phyloP scores from a whole-genome alignment of 106 monocot genomes.

The Dendrobium chrysotoxum region DNA sequence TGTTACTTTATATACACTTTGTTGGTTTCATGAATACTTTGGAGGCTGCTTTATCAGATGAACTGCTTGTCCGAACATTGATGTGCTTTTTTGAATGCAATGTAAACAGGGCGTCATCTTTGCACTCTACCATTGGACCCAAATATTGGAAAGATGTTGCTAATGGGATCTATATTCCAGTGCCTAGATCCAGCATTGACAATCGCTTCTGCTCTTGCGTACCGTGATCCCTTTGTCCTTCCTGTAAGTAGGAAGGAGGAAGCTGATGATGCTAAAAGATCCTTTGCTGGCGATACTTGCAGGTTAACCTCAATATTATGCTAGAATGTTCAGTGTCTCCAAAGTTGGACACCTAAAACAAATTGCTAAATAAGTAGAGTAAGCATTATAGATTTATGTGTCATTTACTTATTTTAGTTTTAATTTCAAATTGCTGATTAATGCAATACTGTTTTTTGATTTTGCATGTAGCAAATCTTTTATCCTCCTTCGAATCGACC shows the following conservation, averaged over 20 bases:
- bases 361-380: background rate
- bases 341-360: background rate
- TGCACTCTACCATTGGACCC: slow-evolving; percentile 86
- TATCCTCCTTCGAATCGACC: background rate
- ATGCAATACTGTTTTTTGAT: background rate
- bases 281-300: slow-evolving; percentile 88
- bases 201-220: slow-evolving; percentile 94
- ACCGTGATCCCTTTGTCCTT: slow-evolving; percentile 93
- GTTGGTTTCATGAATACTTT: background rate
- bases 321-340: background rate
- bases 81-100: background rate
- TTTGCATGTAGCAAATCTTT: background rate
- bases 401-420: background rate
- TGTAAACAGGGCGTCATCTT: slow-evolving; percentile 65
- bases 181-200: slow-evolving; percentile 89
- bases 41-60: background rate
- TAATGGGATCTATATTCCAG: slow-evolving; percentile 92
- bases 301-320: slow-evolving; percentile 30
- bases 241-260: slow-evolving; percentile 91
- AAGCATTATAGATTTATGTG: background rate
- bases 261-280: slow-evolving; percentile 89
- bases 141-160: slow-evolving; percentile 96
- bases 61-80: slow-evolving; percentile 3
- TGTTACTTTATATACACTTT: background rate
- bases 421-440: background rate